phyloP scores from a whole-genome alignment of 345 rosid genomes.

The Lepidium sativum region DNA sequence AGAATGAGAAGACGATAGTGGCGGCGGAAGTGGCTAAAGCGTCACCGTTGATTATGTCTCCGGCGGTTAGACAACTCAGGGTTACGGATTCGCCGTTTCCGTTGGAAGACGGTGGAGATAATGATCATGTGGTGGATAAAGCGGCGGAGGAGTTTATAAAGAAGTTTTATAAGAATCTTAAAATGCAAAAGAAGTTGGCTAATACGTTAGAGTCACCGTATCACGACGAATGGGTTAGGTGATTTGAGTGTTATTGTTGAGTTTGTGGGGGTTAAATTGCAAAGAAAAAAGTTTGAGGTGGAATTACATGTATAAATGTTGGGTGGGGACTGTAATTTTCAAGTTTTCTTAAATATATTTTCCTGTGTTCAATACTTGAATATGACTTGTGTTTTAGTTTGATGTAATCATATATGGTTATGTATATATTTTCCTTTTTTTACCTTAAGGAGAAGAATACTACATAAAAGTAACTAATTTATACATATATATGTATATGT shows the following conservation, averaged over 20 bases:
- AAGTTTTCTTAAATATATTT: neutral
- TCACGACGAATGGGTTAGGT: constrained; percentile 40
- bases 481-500: too few species aligned
- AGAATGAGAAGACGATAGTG: constrained; percentile 12
- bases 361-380: neutral
- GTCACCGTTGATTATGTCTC: constrained; percentile 36
- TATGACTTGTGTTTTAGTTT: neutral
- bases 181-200: constrained; percentile 34
- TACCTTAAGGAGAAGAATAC: too few species aligned
- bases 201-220: constrained; percentile 42
- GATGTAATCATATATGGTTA: too few species aligned
- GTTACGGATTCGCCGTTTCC: constrained; percentile 87
- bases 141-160: constrained; percentile 79
- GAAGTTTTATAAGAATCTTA: constrained; percentile 59
- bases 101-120: constrained; percentile 48
- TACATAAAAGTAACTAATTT: too few species aligned
- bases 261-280: neutral
- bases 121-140: constrained; percentile 46
- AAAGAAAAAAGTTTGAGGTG: neutral
- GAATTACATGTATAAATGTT: constrained; percentile 5
- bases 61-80: constrained; percentile 58
- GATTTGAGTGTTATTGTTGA: constrained; percentile 1
- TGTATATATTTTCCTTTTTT: too few species aligned
- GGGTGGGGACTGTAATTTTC: neutral
- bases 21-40: constrained; percentile 16